Conservation (phyloP, 163 green algal species). For the Chlamydomonas reinhardtii region DNA sequence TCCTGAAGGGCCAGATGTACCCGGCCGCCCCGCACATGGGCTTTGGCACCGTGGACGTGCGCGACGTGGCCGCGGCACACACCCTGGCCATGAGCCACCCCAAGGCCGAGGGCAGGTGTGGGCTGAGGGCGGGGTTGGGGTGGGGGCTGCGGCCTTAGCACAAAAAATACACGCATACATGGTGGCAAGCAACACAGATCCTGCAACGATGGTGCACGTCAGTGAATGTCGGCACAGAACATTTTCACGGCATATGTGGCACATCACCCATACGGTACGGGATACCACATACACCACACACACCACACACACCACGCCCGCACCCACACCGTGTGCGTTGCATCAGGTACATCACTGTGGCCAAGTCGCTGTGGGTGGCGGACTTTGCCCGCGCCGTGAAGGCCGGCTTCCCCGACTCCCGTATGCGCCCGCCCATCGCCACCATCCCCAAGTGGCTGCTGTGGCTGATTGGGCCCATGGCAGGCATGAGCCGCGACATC, state of each 20-base stretch:
- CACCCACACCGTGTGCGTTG: no score
- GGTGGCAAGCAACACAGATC: no score
- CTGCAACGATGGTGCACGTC: no score
- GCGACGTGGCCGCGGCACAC: constrained; percentile 69
- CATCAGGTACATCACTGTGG: neutral
- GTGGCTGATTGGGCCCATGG: constrained; percentile 17
- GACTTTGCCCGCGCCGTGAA: neutral
- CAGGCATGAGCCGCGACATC: constrained; percentile 7
- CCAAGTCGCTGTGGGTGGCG: neutral
- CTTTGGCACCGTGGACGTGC: constrained; percentile 58
- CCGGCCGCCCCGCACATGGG: constrained; percentile 8
- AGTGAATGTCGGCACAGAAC: no score
- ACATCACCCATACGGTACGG: no score
- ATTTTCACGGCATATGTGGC: no score
- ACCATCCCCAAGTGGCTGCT: constrained; percentile 39
- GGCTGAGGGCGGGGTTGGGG: no score
- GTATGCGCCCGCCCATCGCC: neutral
- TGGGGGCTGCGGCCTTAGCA: no score
- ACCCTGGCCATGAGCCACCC: constrained; percentile 58
- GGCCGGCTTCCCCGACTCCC: neutral
- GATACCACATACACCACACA: no score
- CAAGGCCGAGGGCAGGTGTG: constrained; percentile 48
- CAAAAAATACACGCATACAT: no score
- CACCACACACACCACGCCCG: neutral
- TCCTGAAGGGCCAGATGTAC: constrained; percentile 1